phyloP scores from a whole-genome alignment of 495 filamentous ascomycete species.

The Trichoderma gamsii region DNA sequence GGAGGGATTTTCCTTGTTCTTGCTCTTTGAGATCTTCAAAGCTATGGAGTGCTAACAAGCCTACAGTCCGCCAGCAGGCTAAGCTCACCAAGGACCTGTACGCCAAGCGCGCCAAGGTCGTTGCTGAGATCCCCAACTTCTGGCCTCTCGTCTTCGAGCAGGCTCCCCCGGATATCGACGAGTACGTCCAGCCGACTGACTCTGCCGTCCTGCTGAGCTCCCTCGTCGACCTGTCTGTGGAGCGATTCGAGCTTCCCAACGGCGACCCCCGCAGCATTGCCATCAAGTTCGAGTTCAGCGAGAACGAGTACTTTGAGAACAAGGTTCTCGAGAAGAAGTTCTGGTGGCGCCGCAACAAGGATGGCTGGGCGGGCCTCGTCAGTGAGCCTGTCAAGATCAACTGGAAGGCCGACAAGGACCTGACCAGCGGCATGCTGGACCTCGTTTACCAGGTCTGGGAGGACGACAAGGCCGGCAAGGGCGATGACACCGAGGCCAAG shows the following conservation, averaged over 20 bases:
- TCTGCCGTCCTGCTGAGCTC: constrained; percentile 56
- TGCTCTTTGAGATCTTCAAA: not conserved
- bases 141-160: constrained; percentile 84
- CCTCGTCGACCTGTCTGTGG: constrained; percentile 59
- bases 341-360: constrained; percentile 63
- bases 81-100: constrained; percentile 55
- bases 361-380: constrained; percentile 66
- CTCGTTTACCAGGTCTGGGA: constrained; percentile 62
- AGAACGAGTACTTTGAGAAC: constrained; percentile 73
- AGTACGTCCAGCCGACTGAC: constrained; percentile 74
- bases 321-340: constrained; percentile 79
- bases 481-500: constrained; percentile 43
- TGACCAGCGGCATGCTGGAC: constrained; percentile 72
- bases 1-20: not conserved
- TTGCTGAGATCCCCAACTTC: constrained; percentile 70
- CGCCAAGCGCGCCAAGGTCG: constrained; percentile 60
- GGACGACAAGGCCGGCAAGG: constrained; percentile 47
- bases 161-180: constrained; percentile 74
- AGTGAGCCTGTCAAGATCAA: constrained; percentile 78
- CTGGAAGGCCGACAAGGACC: constrained; percentile 81
- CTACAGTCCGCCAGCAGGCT: constrained; percentile 52
- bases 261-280: constrained; percentile 60
- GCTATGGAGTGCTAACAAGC: not conserved
- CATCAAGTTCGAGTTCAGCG: constrained; percentile 54
- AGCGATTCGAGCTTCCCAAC: constrained; percentile 67